A percentile compares a stretch with the other conserved stretches of the same genome.
These are phyloP conservation scores for Klebsormidium nitens DNA, from an alignment of 139 green algal genomes.

Conservation along the genomic window DNA sequence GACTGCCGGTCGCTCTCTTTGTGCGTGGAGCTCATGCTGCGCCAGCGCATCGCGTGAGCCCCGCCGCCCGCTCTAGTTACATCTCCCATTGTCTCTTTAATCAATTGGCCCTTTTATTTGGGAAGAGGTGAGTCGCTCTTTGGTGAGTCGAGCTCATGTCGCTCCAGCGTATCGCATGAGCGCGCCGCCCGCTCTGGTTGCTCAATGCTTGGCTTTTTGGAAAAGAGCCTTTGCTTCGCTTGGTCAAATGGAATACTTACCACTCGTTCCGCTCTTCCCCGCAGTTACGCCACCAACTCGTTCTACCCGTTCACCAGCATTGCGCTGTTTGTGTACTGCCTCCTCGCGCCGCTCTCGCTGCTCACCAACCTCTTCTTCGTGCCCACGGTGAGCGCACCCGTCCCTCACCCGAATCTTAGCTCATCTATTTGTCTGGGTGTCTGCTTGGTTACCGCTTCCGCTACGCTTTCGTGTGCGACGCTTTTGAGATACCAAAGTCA, in stretches of 20 bases:
- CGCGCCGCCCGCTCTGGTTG: too few relatives aligned
- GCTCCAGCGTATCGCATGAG: too few relatives aligned
- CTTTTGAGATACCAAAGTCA: too few relatives aligned
- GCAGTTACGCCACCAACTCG: conserved; percentile 29
- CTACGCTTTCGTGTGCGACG: too few relatives aligned
- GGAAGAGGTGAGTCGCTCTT: neutral
- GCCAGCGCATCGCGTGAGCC: neutral
- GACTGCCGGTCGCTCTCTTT: neutral
- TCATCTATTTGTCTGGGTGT: too few relatives aligned
- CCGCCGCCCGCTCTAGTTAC: too few relatives aligned
- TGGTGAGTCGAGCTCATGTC: neutral
- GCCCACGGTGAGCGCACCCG: conserved; percentile 11
- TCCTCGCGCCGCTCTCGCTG: conserved; percentile 26
- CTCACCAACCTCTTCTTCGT: conserved; percentile 36
- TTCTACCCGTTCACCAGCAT: conserved; percentile 37
- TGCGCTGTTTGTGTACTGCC: conserved; percentile 29
- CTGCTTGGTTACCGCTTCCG: too few relatives aligned
- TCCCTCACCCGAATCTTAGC: too few relatives aligned
- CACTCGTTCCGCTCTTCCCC: neutral
- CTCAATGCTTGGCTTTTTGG: too few relatives aligned
- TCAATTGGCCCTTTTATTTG: conserved; percentile 1
- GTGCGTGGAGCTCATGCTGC: neutral
- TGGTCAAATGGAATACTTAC: neutral
- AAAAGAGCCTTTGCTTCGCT: neutral
- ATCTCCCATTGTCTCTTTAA: neutral